Evolutionary conservation across 257 asterid genomes (phyloP), one percentile per base, ranked within the genome.

Genomic region (Gentiana straminea): DNA sequence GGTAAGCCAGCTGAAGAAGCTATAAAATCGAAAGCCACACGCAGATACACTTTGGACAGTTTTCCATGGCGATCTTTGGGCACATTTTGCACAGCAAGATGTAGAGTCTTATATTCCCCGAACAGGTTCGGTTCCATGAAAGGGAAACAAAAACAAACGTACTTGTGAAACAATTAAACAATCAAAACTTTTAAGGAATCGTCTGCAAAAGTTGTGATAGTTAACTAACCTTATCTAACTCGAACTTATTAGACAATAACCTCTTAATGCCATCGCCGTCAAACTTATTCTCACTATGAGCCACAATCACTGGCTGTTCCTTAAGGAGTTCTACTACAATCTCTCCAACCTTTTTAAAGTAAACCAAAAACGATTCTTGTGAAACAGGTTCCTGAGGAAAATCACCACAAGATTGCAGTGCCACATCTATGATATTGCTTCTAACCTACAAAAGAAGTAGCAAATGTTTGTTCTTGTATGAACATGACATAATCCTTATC

Each of bases 301-400:
- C 99, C 65, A 92, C 97, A 55, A 92, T 88, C 41, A 77, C 86
- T 0, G 97, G 99, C 57, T 81, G 86, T 55, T 88, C 97, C 65
- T 75, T 79, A 34, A 92, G 94, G 75, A 66, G 70, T 53, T 66
- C 70, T 35, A 73, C 85, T 60, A 79, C 83, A 34, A 57, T 66
- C 70, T 73, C 94, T 1, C 75, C 79, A 9, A 80, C 82, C 67
- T 64, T 73, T 65, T 69, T 79, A 49, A 88, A 85, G 69, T 67
- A 83, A 1, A 35, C 65, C 78, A 92, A 51, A 52, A 92, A 83
- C 7, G 70, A 60, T 69, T 86, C 95, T 65, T 75, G 89, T 4
- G 99, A 68, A 68, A 83, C 84, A 1, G 84, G 86, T 44, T 78
- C 75, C 53, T 78, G 52, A 51, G 74, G 68, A 55, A 55, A 67